Evolutionary conservation across 306 rosid species (phyloP).

Genomic region (Corylus avellana): DNA sequence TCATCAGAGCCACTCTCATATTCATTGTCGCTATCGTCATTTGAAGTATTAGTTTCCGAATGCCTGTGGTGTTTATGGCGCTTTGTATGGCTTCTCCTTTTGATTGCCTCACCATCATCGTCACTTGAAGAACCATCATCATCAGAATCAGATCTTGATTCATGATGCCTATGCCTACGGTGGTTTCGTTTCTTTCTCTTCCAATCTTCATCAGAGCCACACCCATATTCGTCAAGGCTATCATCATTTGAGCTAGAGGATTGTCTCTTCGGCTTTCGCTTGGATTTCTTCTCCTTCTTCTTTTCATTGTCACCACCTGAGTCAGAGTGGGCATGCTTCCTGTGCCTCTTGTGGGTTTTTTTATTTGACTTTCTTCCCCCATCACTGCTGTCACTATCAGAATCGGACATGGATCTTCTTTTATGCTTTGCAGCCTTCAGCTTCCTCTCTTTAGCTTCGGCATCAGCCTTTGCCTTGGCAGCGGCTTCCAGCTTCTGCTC

Average conservation of each 20-base stretch:
- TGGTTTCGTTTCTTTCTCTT: slow-evolving; percentile 37
- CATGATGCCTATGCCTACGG: too few relatives aligned
- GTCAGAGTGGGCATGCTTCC: slow-evolving; percentile 56
- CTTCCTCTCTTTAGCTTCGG: slow-evolving; percentile 71
- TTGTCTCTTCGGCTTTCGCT: slow-evolving; percentile 50
- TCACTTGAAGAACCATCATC: slow-evolving; percentile 12
- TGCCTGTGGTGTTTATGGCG: slow-evolving; percentile 36
- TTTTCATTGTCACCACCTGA: slow-evolving; percentile 56
- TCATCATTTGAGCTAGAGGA: slow-evolving; percentile 49
- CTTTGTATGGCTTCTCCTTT: slow-evolving; percentile 32
- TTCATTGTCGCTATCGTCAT: slow-evolving; percentile 53
- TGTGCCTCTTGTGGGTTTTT: slow-evolving; percentile 69
- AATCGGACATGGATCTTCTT: slow-evolving; percentile 50
- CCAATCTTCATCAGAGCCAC: slow-evolving; percentile 53
- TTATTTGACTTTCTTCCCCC: slow-evolving; percentile 50
- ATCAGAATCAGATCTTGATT: slow-evolving; percentile 46
- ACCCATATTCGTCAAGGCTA: slow-evolving; percentile 49
- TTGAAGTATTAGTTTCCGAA: slow-evolving; percentile 47
- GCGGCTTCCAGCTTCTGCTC: slow-evolving; percentile 93
- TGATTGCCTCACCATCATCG: slow-evolving; percentile 47
- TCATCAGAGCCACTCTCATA: slow-evolving; percentile 48
- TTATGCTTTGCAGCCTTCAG: slow-evolving; percentile 64
- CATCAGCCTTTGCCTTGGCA: slow-evolving; percentile 70
- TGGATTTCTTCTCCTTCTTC: slow-evolving; percentile 63
- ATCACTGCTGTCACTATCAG: slow-evolving; percentile 42